These are phyloP conservation scores for Pseudozyma sp. DNA, from an alignment of 1,284 basidiomycete genomes.

Conservation along the genomic window DNA sequence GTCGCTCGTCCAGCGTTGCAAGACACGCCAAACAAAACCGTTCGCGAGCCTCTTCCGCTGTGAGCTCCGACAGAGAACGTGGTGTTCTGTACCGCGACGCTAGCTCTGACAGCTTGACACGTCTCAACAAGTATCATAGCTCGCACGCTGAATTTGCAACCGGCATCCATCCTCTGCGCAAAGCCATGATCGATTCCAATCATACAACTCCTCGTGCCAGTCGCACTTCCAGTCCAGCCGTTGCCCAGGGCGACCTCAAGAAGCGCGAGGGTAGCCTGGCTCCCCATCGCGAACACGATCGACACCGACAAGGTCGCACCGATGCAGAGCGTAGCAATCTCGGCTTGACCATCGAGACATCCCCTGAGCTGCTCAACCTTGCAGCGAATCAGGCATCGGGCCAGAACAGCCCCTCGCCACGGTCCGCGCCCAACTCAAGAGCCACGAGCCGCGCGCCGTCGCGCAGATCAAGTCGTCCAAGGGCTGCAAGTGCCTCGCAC, in stretches of 20 bases:
- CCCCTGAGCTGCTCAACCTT: slow-evolving; percentile 41
- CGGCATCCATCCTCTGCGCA: slow-evolving; percentile 42
- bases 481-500: slow-evolving; percentile 31
- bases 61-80: slow-evolving; percentile 14
- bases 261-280: slow-evolving; percentile 32
- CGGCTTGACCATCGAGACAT: slow-evolving; percentile 49
- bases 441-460: slow-evolving; percentile 46
- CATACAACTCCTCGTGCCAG: slow-evolving; percentile 48
- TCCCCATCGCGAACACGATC: slow-evolving; percentile 17
- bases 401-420: slow-evolving; percentile 16
- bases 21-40: slow-evolving; percentile 25
- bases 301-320: slow-evolving; percentile 6
- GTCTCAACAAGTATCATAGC: slow-evolving; percentile 31
- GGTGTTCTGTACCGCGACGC: slow-evolving; percentile 26
- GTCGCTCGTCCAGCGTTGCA: slow-evolving; percentile 38
- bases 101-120: slow-evolving; percentile 34
- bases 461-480: slow-evolving; percentile 32
- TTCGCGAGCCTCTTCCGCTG: slow-evolving; percentile 41
- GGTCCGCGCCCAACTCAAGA: slow-evolving; percentile 37
- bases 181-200: slow-evolving; percentile 51
- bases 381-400: slow-evolving; percentile 15
- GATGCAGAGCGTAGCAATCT: slow-evolving; percentile 21
- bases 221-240: slow-evolving; percentile 42
- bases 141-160: slow-evolving; percentile 32
- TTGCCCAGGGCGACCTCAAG: slow-evolving; percentile 32